Evolutionary conservation across 169 alveolate genomes (phyloP), one percentile per base, ranked within the genome.

Genomic region (Perkinsus marinus): DNA sequence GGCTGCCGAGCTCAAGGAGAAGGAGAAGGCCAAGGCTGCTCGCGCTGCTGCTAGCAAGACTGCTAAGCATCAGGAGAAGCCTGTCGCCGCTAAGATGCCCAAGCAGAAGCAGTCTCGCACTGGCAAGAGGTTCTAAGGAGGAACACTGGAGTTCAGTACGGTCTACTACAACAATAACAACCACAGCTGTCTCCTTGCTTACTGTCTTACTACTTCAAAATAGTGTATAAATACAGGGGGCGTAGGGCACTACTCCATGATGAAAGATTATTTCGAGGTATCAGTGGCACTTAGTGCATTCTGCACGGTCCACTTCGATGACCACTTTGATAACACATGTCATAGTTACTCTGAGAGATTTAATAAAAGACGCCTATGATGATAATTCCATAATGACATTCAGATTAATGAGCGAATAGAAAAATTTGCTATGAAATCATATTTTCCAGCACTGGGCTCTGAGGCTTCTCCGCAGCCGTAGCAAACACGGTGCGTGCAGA

Each of bases 31-130:
- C 68, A 93, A 93, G 69, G 92, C 68, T 30, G 94, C 95, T 93
- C 69, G 93, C 94, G 37, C 94, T 90, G 19, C 94, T 90, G 19
- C 89, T 92, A 41, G 94, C 95, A 22, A 93, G 92, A 43, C 92
- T 92, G 43, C 57, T 89, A 39, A 92, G 57, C 39, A 43, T 93
- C 41, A 26, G 94, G 92, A 39, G 39, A 39, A 68, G 89, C 39
- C 47, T 93, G 37, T 91, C 22, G 79, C 79, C 22, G 79, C 79
- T 30, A 57, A 57, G 79, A 13, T 13, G 79, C 79, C 79, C 79
- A 57, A 57, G 79, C 79, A 57, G 79, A 57, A 57, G 79, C 79
- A 57, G 79, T 6, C 79, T 16, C 79, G 79, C 34, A 57, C 79
- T 57, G 79, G 79, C 79, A 57, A 57, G 79, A 57, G 79, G 79